These are phyloP conservation scores for Coemansia sp. DNA, from an alignment of 192 early-diverging fungal genomes.

Conservation along the genomic window DNA sequence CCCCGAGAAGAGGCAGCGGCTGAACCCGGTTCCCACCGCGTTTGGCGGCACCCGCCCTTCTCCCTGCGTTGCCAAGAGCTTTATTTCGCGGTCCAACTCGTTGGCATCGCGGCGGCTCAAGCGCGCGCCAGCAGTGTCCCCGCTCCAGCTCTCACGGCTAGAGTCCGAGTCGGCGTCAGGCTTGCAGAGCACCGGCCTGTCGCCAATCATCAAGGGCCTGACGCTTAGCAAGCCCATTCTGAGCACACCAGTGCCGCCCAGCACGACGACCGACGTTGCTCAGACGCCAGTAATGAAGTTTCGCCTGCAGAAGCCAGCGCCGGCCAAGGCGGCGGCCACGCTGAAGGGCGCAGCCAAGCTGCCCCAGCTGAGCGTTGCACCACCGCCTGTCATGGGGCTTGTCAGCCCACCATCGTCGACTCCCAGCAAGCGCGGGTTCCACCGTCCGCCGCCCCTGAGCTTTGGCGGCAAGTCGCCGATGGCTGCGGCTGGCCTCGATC, in stretches of 20 bases:
- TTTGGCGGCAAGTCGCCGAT: conserved; percentile 12
- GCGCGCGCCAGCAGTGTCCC: conserved; percentile 6
- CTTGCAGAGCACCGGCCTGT: conserved; percentile 34
- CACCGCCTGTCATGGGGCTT: conserved; percentile 19
- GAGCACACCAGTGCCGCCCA: neutral
- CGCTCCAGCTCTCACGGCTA: conserved; percentile 6
- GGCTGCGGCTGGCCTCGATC: conserved; percentile 11
- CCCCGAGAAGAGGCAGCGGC: conserved; percentile 22
- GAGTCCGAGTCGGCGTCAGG: neutral
- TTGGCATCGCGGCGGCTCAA: conserved; percentile 32
- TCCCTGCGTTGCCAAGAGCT: neutral
- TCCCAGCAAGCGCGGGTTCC: conserved; percentile 8
- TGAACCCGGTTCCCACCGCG: conserved; percentile 5
- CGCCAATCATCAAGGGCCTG: conserved; percentile 41
- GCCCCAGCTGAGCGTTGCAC: conserved; percentile 29
- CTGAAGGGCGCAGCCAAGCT: conserved; percentile 8
- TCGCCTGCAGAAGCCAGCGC: conserved; percentile 34
- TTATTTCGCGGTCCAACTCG: conserved; percentile 11
- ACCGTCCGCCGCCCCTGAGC: conserved; percentile 31
- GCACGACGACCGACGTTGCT: neutral
- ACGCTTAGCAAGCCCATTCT: conserved; percentile 12
- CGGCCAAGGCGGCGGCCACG: conserved; percentile 9
- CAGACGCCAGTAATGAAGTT: conserved; percentile 20
- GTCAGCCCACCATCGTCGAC: conserved; percentile 37
- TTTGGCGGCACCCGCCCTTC: neutral